Base-by-base conservation (phyloP, 148 eudicot species). In the Simmondsia chinensis region DNA sequence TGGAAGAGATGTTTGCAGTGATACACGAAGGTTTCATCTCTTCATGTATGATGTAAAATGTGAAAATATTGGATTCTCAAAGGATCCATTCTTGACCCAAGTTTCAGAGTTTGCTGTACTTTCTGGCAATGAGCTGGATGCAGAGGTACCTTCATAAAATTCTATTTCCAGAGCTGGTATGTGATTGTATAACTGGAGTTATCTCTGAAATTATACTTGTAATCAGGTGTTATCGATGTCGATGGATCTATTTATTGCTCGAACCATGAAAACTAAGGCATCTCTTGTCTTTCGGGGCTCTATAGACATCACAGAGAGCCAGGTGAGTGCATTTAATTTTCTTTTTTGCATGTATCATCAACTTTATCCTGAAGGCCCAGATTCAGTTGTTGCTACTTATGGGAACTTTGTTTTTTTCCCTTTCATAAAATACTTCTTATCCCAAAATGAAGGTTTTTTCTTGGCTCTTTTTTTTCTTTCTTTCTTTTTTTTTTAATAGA, bases 231-330 rank as follows among this genome's bases (percentile, higher is more conserved):
- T 82, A 79, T 85, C 95, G 75, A 81, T 91, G 95, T 81, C 85
- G n/a, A 79, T 82, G 85, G 97, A 91, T 79, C 77, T 91, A 66
- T 91, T 91, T 80, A 73, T 91, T 36, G 94, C 97, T 57, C 85
- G 97, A 64, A 74, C 95, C 50, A 63, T 91, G 78, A 66, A 82
- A 66, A 70, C 82, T 59, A 91, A 82, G 70, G 67, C 93, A 52
- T 76, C 80, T 60, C 82, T 86, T 56, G 69, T 74, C 52, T 82
- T 64, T 50, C 75, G 73, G 64, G 88, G 97, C 28, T 43, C 66
- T 35, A 60, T 85, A 50, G 73, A 74, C 65, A 61, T 91, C 54
- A 63, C 78, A 43, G 95, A 82, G 60, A 57, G 61, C 52, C 83
- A 85, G 95, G 95, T 91, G 31, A 32, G 15, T 49, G n/a, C n/a